Conservation (phyloP, 257 asterid species). For the Solanum virginianum region DNA sequence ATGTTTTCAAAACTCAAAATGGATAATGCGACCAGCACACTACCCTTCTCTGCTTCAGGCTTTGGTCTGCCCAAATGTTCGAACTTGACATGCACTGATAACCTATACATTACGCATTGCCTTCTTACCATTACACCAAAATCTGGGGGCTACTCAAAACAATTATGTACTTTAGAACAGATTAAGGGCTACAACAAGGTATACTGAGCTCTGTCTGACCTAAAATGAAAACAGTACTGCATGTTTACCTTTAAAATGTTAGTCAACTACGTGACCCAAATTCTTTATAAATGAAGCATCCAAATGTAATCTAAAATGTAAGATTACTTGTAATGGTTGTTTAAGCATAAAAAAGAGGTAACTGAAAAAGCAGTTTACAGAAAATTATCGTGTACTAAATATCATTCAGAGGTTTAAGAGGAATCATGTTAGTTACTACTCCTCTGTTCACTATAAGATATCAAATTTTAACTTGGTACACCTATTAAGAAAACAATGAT, state of each 20-base stretch:
- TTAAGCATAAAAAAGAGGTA: not conserved
- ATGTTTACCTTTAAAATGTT: not conserved
- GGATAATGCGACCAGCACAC: not conserved
- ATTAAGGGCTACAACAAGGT: not conserved
- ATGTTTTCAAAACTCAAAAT: not conserved
- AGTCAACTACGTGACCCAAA: not conserved
- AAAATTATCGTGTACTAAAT: not conserved
- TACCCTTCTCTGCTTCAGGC: not conserved
- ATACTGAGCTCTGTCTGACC: not conserved
- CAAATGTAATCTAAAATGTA: not conserved
- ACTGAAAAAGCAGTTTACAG: not conserved
- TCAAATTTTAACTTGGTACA: too few relatives aligned
- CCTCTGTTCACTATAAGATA: too few relatives aligned
- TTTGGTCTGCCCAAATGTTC: not conserved
- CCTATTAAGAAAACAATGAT: too few relatives aligned
- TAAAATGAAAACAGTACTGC: not conserved
- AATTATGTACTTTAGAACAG: not conserved
- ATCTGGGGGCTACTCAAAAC: not conserved
- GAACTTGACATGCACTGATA: not conserved
- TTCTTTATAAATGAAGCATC: not conserved
- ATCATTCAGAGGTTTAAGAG: not conserved
- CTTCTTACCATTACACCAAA: not conserved
- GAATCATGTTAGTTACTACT: not conserved
- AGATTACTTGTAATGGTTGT: not conserved
- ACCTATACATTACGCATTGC: not conserved